Evolutionary conservation across 2,329 filamentous ascomycete genomes (phyloP), one percentile per base, ranked within the genome.

Genomic region (Thielaviopsis euricoi): DNA sequence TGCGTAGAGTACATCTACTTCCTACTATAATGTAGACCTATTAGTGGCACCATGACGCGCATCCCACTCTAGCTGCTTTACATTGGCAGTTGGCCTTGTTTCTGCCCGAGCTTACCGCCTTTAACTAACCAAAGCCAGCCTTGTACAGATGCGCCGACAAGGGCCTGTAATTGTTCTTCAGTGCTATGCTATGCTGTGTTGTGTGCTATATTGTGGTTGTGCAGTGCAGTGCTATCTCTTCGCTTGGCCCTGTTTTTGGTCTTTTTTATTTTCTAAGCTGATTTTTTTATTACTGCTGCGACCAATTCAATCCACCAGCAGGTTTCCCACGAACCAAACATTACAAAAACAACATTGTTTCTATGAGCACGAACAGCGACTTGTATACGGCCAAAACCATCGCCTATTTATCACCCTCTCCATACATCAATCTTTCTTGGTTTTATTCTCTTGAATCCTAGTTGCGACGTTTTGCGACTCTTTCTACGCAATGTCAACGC

Each of bases 401-500:
- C 43, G n/a, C 43, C 43, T n/a, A 48, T 4, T 33, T 33, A 10
- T 10, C n/a, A n/a, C n/a, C 37, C 13, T 43, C 43, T 17, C n/a
- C 4, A 48, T 48, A 48, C n/a, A 19, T 1, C 43, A 3, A 10
- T 48, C n/a, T 48, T 17, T 6, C n/a, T 48, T 17, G 1, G 12
- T 48, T 43, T 17, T 43, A 43, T n/a, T 17, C 3, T n/a, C 37
- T 48, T 48, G 2, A 21, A 48, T 6, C 4, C 21, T 21, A 48
- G 12, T 48, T 37, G 21, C 29, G 13, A 40, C 17, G 33, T 17
- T 37, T 52, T n/a, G 48, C 17, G 7, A 48, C 7, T n/a, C 3
- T 48, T 26, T 50, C 26, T 22, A 33, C 25, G 40, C 50, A 25
- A 61, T 61, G 64, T 74, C 74, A 71, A 70, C 72, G 59, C 69